Evolutionary conservation across 164 flowering plant species (phyloP), one percentile per base, ranked within the genome.

Genomic region (Sextonia rubra): DNA sequence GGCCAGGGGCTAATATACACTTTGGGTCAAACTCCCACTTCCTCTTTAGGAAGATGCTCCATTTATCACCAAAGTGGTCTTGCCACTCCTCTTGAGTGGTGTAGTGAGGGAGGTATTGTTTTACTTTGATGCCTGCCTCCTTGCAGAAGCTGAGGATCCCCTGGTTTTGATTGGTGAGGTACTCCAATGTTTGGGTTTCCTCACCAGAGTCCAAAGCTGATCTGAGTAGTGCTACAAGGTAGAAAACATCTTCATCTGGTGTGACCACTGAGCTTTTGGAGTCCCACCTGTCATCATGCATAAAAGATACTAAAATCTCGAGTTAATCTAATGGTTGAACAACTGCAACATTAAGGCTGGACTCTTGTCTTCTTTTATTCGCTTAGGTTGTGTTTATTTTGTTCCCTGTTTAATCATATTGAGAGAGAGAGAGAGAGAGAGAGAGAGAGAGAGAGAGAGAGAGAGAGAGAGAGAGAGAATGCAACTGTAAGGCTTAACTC

Each of bases 211-310:
- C 86, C 73, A 90, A 56, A 0, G 98, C 98, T 0, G 98, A 91
- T 67, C 97, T 73, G 0, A 93, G 90, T 48, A 95, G 69, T 2
- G 92, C 97, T 49, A 95, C 97, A 29, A 90, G 70, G 77, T 95
- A 95, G 75, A 95, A 95, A 72, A 90, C 86, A 2, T 90, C 93
- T 75, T 91, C 98, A 0, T 91, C 88, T n/a, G 98, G 98, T 29
- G 91, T 93, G 66, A 93, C 97, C 65, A 77, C 98, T 8, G 99
- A 95, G 58, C 74, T 87, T 70, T 83, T 73, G 2, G 83, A 69
- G 77, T 95, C 95, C 98, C 98, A 95, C 82, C 99, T 95, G 70
- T 62, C 48, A 49, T 23, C 20, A 15, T 66, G 52, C 22, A 37
- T 37, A 37, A 37, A 37, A 5, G 9, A 37, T 37, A 9, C 8